Conservation (phyloP, 305 asterid species). For the Plantago lanceolata region DNA sequence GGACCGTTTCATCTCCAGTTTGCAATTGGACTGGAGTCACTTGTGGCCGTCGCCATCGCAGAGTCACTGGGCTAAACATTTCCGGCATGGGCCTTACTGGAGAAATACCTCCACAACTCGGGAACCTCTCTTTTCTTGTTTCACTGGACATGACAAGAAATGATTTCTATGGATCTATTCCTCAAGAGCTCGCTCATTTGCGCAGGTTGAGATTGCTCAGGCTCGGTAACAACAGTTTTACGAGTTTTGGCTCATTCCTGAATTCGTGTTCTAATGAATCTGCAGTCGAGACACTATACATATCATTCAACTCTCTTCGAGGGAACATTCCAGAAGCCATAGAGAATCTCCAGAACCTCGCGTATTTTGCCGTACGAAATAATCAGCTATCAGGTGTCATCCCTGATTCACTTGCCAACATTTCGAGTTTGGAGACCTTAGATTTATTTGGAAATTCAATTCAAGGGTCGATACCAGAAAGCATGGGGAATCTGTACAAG, state of each 20-base stretch:
- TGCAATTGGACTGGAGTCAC: conserved; percentile 29
- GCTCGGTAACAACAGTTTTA: conserved; percentile 19
- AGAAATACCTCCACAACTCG: conserved; percentile 23
- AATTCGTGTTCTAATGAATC: conserved; percentile 25
- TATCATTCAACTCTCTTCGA: conserved; percentile 26
- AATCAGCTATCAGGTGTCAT: not conserved
- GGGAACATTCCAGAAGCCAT: conserved; percentile 31
- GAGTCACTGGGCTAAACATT: conserved; percentile 17
- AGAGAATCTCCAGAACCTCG: conserved; percentile 18
- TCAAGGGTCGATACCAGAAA: conserved; percentile 5
- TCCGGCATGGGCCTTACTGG: conserved; percentile 26
- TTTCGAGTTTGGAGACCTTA: conserved; percentile 1
- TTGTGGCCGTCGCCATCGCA: conserved; percentile 24
- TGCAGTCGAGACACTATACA: conserved; percentile 16
- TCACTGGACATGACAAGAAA: conserved; percentile 24
- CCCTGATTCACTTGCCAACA: not conserved
- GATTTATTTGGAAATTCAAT: not conserved
- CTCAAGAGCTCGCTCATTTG: conserved; percentile 3
- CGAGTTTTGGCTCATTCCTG: conserved; percentile 22
- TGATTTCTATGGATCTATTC: conserved; percentile 9
- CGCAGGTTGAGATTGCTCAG: conserved; percentile 9
- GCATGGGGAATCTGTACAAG: not conserved
- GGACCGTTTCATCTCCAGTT: conserved; percentile 23
- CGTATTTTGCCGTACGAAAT: not conserved
- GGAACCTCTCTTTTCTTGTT: conserved; percentile 29